Conservation (phyloP, 305 asterid species). For the Plantago rigida region DNA sequence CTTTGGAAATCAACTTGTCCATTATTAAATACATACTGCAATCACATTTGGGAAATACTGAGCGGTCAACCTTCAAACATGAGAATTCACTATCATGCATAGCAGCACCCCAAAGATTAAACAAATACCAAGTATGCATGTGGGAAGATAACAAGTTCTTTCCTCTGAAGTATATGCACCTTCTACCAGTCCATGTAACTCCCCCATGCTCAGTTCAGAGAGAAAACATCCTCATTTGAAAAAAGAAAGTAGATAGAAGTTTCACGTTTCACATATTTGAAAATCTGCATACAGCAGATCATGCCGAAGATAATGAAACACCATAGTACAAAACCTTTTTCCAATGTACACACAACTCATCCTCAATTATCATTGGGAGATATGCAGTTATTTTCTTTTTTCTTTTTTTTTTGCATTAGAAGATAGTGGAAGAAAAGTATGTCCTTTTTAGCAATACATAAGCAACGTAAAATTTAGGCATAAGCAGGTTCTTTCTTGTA, state of each 20-base stretch:
- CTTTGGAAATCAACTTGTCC: slow-evolving; percentile 76
- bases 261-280: neutral
- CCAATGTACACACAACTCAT: too few relatives aligned
- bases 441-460: neutral
- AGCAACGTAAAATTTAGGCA: neutral
- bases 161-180: neutral
- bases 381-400: too few relatives aligned
- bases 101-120: slow-evolving; percentile 8
- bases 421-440: slow-evolving; percentile 2
- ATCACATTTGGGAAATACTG: slow-evolving; percentile 25
- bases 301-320: too few relatives aligned
- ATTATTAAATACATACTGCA: slow-evolving; percentile 74
- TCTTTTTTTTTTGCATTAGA: neutral
- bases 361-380: too few relatives aligned
- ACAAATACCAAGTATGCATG: slow-evolving; percentile 1
- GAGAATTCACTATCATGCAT: slow-evolving; percentile 2
- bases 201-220: neutral
- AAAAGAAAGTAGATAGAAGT: neutral
- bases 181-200: neutral
- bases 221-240: neutral
- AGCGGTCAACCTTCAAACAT: slow-evolving; percentile 5
- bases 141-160: too few relatives aligned
- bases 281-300: neutral
- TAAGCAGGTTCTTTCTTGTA: neutral
- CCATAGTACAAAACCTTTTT: too few relatives aligned